Percentiles rank a stretch among this genome's conserved stretches.
Evolutionary conservation across 176 grass and related monocot species (phyloP).

Genomic region (Eleusine coracana): DNA sequence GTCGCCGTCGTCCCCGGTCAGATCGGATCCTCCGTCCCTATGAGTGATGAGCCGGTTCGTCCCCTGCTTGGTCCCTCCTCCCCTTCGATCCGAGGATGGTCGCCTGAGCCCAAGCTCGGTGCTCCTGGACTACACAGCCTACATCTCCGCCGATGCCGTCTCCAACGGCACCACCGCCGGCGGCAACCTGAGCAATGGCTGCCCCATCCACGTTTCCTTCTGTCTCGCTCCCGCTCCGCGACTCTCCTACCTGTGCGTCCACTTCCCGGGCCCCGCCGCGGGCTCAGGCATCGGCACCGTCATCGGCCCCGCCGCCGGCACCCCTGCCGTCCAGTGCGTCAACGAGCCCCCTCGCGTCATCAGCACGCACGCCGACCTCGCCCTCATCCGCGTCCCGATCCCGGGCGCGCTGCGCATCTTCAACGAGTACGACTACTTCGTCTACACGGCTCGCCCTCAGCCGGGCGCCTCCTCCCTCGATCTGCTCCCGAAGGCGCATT

Average conservation of each 20-base stretch:
- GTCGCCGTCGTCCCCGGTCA: background rate
- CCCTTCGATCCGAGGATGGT: background rate
- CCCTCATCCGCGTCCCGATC: background rate
- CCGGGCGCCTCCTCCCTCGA: background rate
- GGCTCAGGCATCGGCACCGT: background rate
- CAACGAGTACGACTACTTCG: background rate
- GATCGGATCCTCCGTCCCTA: background rate
- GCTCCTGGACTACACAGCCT: background rate
- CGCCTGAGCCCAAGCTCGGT: background rate
- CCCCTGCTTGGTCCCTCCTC: background rate
- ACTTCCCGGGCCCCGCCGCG: slow-evolving; percentile 6
- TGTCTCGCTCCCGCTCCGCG: background rate
- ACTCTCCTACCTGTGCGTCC: background rate
- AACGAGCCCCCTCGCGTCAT: background rate
- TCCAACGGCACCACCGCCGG: slow-evolving; percentile 5
- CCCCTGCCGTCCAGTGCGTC: slow-evolving; percentile 1
- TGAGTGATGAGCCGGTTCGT: background rate
- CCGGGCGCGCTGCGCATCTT: background rate
- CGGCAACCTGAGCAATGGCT: background rate
- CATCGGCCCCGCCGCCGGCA: background rate
- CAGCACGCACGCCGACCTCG: slow-evolving; percentile 8
- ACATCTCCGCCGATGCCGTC: background rate
- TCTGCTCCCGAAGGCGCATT: background rate
- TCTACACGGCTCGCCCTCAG: background rate
- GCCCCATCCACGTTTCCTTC: background rate